Evolutionary conservation across 1,139 yeast species (phyloP).

Genomic region (Suhomyces chickasaworum): DNA sequence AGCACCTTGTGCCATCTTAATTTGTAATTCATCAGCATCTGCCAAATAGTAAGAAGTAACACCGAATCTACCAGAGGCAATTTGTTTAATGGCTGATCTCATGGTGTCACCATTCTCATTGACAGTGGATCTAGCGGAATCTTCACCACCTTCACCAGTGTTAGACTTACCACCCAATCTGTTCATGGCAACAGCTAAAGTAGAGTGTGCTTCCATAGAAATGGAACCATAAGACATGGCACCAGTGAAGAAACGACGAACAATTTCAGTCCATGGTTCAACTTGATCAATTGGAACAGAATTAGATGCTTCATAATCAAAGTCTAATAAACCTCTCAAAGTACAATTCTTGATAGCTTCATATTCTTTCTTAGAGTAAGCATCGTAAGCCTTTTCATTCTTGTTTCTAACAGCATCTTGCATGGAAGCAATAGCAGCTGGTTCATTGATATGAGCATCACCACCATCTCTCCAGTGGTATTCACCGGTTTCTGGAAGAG

Average conservation of each 20-base stretch:
- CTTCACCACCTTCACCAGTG: constrained; percentile 99
- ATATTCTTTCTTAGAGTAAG: constrained; percentile 84
- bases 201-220: constrained; percentile 97
- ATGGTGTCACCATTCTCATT: constrained; percentile 90
- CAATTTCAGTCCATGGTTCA: constrained; percentile 99
- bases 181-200: constrained; percentile 98
- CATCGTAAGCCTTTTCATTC: constrained; percentile 89
- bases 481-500: constrained; percentile 93
- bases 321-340: constrained; percentile 88
- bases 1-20: constrained; percentile 99
- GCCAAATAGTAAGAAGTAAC: constrained; percentile 92
- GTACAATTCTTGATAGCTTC: constrained; percentile 94
- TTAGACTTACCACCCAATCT: constrained; percentile 96
- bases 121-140: constrained; percentile 82
- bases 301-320: constrained; percentile 69
- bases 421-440: constrained; percentile 89
- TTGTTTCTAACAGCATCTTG: constrained; percentile 98
- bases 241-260: constrained; percentile 95
- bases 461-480: constrained; percentile 99
- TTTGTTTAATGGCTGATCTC: constrained; percentile 97
- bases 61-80: constrained; percentile 98
- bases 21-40: constrained; percentile 96
- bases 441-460: constrained; percentile 91
- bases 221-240: constrained; percentile 99
- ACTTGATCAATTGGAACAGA: constrained; percentile 95